Conservation (phyloP, 192 early-diverging fungal genomes). For the Linnemannia schmuckeri region DNA sequence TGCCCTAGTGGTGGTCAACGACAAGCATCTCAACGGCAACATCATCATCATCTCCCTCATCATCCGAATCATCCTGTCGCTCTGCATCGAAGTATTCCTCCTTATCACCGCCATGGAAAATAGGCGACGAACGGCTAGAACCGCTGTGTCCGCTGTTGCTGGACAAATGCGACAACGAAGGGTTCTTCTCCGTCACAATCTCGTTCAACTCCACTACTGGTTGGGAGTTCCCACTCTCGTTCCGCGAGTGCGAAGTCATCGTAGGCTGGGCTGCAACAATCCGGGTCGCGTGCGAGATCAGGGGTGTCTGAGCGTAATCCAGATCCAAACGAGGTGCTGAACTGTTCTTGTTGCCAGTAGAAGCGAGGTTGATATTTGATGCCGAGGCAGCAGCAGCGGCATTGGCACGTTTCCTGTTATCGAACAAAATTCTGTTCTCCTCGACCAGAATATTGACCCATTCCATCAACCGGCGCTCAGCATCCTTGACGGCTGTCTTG, state of each 20-base stretch:
- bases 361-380: neutral
- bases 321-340: slow-evolving; percentile 10
- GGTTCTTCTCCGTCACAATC: slow-evolving; percentile 38
- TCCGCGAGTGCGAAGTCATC: slow-evolving; percentile 5
- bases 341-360: neutral
- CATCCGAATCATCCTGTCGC: slow-evolving; percentile 44
- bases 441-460: slow-evolving; percentile 54
- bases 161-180: neutral
- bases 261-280: slow-evolving; percentile 37
- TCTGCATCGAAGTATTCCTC: slow-evolving; percentile 45
- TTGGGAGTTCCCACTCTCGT: neutral
- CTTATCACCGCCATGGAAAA: slow-evolving; percentile 32
- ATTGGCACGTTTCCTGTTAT: slow-evolving; percentile 35
- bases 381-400: slow-evolving; percentile 13
- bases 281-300: slow-evolving; percentile 35
- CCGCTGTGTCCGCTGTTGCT: neutral
- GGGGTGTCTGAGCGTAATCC: slow-evolving; percentile 26
- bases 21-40: slow-evolving; percentile 44
- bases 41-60: slow-evolving; percentile 49
- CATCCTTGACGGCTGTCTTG: slow-evolving; percentile 53
- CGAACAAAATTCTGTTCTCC: slow-evolving; percentile 53
- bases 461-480: slow-evolving; percentile 49
- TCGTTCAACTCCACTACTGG: slow-evolving; percentile 26
- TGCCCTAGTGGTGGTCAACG: slow-evolving; percentile 20
- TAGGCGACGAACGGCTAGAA: neutral